Evolutionary conservation across 2,329 filamentous ascomycete genomes (phyloP), one percentile per base, ranked within the genome.

Genomic region (Amauroascus niger): DNA sequence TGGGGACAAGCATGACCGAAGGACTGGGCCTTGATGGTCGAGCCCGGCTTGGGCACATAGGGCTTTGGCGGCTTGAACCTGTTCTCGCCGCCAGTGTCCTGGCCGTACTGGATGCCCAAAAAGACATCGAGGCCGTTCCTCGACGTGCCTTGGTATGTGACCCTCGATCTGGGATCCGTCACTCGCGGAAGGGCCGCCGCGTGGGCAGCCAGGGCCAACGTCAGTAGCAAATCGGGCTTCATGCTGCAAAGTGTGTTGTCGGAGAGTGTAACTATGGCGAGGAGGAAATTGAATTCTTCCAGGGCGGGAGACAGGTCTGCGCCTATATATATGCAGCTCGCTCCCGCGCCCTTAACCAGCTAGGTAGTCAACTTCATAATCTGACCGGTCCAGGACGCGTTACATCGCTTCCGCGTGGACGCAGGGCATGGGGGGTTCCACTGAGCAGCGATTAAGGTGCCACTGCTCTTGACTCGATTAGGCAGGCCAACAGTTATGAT

Each of bases 71-170:
- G 50, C 43, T 53, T 53, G 43, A 53, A 53, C 14, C 50, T 32
- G 43, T 53, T 35, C 43, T 53, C n/a, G 20, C 50, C 50, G 4
- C 50, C 22, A 3, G 50, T 53, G 43, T 53, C 50, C 18, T 53
- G 40, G 50, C 40, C 50, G 18, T 35, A 53, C 0, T 26, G 40
- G 30, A 53, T 47, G 22, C 20, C 20, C 28, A 45, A 22, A 35
- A 53, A 53, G 26, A 40, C 50, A 37, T 53, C 50, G n/a, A 53
- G 40, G 28, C 43, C 43, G n/a, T 53, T 53, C 20, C 50, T 44
- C 32, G 24, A 24, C 14, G 18, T 28, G 6, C 50, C 50, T 28
- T 35, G 20, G 50, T 53, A 53, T 16, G 50, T 53, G 20, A 53
- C 43, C 32, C 22, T 35, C 20, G 30, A 32, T 11, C 32, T 32